Base-by-base conservation (phyloP, 1,284 basidiomycete species). In the Tilletiaria anomala region DNA sequence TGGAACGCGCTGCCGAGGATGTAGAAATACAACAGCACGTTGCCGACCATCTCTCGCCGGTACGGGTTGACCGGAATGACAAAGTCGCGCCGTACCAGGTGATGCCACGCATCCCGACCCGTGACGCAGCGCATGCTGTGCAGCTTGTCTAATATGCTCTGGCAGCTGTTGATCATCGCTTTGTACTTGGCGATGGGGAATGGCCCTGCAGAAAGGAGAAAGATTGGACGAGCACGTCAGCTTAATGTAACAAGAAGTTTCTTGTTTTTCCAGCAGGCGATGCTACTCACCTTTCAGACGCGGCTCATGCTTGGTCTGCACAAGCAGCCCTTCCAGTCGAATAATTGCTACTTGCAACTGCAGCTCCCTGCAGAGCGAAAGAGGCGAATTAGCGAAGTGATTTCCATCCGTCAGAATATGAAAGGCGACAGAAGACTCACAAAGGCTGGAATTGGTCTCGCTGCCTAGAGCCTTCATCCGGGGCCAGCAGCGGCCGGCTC, bases 121-220 rank as follows among this genome's bases (percentile, higher is more conserved):
- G 85, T 93, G 8, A 94, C 88, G 61, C 85, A 89, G 32, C 88
- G 77, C 82, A 96, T 91, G 54, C 82, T 83, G 65, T 96, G 91
- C 44, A 97, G 70, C 60, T 62, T 61, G 46, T 70, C 69, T 12
- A 70, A 70, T 49, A 94, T 88, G 4, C 79, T 79, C 66, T 96
- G 91, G 53, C 89, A 72, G 54, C 80, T 81, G 1, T 79, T 79
- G 60, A 97, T 70, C 44, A 94, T 80, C 6, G 78, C 77, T 5
- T 82, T 78, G 61, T 96, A 97, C 6, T 88, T 71, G 32, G 75
- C 61, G 58, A 49, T 83, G 69, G 37, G 69, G 36, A 62, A 62
- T 0, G 59, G 59, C 2, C 59, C 58, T 42, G 33, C 12, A 20
- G 31, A 12, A 22, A 4, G 10, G 14, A 18, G 19, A 6, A 16